Evolutionary conservation across 257 asterid genomes (phyloP).

Genomic region (Solanum tarijense): DNA sequence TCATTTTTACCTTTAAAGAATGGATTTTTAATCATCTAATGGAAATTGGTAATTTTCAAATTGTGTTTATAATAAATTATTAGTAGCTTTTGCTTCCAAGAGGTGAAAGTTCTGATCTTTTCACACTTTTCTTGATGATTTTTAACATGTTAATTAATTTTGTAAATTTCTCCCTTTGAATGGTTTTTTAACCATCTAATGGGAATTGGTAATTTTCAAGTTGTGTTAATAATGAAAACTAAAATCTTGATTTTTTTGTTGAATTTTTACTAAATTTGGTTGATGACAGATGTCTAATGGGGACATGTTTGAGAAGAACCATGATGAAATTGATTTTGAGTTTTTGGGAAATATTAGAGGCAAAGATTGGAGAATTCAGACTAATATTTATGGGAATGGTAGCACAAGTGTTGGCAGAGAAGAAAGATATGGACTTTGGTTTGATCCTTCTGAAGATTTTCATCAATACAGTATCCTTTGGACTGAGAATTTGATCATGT

Average conservation of each 20-base stretch:
- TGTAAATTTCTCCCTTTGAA: background rate
- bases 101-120: background rate
- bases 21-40: background rate
- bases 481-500: conserved; percentile 60
- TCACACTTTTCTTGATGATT: background rate
- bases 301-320: conserved; percentile 66
- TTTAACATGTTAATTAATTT: background rate
- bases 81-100: background rate
- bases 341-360: conserved; percentile 84
- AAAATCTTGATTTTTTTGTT: background rate
- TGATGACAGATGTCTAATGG: conserved; percentile 68
- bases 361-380: conserved; percentile 78
- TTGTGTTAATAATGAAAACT: background rate
- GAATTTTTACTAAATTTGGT: background rate
- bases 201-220: background rate
- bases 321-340: conserved; percentile 85
- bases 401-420: conserved; percentile 74
- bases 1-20: background rate
- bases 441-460: conserved; percentile 80
- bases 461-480: conserved; percentile 68
- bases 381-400: conserved; percentile 84
- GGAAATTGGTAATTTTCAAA: background rate
- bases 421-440: conserved; percentile 85
- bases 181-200: background rate
- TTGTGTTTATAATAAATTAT: background rate